Percentiles rank a stretch among this genome's conserved stretches.
Conservation (phyloP, 371 early-diverging fungal genomes). For the Mucor sp. region DNA sequence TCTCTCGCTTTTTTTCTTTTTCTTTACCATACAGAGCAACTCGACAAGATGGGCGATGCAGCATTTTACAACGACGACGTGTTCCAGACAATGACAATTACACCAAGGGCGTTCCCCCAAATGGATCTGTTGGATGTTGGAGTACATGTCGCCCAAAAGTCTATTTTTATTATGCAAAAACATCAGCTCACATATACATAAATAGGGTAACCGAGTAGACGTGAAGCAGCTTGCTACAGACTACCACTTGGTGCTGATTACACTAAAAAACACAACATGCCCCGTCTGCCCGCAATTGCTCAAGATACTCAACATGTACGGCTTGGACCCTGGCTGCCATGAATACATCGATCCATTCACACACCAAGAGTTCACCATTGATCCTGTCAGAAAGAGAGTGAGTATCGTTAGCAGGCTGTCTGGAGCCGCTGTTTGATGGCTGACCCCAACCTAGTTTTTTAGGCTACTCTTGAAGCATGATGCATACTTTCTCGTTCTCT, state of each 20-base stretch:
- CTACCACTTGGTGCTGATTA: slow-evolving; percentile 38
- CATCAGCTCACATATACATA: neutral
- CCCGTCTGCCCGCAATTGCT: slow-evolving; percentile 43
- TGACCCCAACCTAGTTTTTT: slow-evolving; percentile 27
- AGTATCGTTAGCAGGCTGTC: neutral
- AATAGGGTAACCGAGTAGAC: slow-evolving; percentile 33
- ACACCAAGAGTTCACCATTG: slow-evolving; percentile 15
- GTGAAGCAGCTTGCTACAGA: slow-evolving; percentile 25
- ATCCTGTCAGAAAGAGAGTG: slow-evolving; percentile 10
- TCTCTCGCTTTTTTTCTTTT: neutral
- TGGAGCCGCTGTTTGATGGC: neutral
- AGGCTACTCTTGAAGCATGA: slow-evolving; percentile 35
- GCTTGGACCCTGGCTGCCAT: slow-evolving; percentile 27
- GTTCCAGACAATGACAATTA: slow-evolving; percentile 44
- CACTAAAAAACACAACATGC: slow-evolving; percentile 34
- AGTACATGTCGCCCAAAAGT: slow-evolving; percentile 16
- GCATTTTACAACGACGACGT: slow-evolving; percentile 11
- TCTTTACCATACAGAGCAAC: neutral
- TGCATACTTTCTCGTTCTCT: slow-evolving; percentile 45
- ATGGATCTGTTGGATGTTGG: slow-evolving; percentile 30
- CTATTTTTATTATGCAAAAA: neutral
- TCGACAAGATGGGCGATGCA: slow-evolving; percentile 6
- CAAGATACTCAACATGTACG: slow-evolving; percentile 41
- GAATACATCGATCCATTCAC: slow-evolving; percentile 39
- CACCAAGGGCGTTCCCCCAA: slow-evolving; percentile 38